These are phyloP conservation scores for Ceratobasidium sp. DNA, from an alignment of 1,284 basidiomycete species.

Conservation along the genomic window DNA sequence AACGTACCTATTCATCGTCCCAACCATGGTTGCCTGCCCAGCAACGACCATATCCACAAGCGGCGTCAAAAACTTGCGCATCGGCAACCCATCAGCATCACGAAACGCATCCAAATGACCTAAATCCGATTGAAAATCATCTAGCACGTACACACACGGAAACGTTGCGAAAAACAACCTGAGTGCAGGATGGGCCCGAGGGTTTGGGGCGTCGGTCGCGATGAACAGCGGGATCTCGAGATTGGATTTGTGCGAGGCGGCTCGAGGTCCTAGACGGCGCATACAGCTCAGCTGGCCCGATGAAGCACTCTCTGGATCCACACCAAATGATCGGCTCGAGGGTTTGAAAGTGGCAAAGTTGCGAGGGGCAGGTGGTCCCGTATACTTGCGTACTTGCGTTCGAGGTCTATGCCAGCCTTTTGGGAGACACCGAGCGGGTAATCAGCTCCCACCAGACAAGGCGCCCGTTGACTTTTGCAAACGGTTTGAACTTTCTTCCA, in stretches of 20 bases:
- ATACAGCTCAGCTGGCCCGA: background rate
- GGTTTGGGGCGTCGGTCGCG: conserved; percentile 64
- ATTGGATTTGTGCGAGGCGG: too few species aligned
- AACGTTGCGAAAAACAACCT: conserved; percentile 63
- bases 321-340: conserved; percentile 25
- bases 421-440: conserved; percentile 50
- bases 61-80: conserved; percentile 63
- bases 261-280: background rate
- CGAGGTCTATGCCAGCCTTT: conserved; percentile 52
- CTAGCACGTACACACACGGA: conserved; percentile 72
- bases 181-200: conserved; percentile 56
- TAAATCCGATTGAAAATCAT: conserved; percentile 59
- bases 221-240: conserved; percentile 73
- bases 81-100: conserved; percentile 59
- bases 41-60: conserved; percentile 75
- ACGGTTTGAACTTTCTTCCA: conserved; percentile 65
- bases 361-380: conserved; percentile 43
- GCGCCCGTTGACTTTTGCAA: conserved; percentile 55
- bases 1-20: conserved; percentile 12
- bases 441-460: conserved; percentile 66
- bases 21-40: conserved; percentile 24
- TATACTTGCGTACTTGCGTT: conserved; percentile 49
- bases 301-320: conserved; percentile 40
- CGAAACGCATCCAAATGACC: conserved; percentile 57
- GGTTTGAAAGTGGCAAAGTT: conserved; percentile 44